Base-by-base conservation (phyloP, 169 alveolate species). In the Cryptosporidium meleagridis region DNA sequence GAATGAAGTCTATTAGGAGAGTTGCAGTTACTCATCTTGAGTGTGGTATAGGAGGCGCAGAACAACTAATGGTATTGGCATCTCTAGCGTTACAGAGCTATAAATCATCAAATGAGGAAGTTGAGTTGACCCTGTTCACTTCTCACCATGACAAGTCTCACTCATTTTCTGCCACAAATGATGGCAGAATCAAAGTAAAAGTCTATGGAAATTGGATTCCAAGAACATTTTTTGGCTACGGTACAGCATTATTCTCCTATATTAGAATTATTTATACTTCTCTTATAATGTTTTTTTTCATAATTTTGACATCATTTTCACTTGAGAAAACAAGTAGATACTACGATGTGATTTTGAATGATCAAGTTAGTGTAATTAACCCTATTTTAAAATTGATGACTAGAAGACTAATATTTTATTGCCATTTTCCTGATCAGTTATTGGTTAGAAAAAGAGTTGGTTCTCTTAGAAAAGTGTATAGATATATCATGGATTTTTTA, bases 31-130 rank as follows among this genome's bases (percentile, higher is more conserved):
- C 96, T 44, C 99, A 97, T 85, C 97, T 97, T 12, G 99, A 97
- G 86, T 92, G 96, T 68, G 99, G 98, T 41, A 95, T 96, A 26
- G 98, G 99, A 51, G 98, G 99, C 7, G 98, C 98, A 14, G 99
- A 97, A 86, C 96, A 96, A 87, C 94, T 96, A 44, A 92, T 96
- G 58, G 96, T 96, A 33, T 95, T 94, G 61, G 92, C 97, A 35
- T 98, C 97, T 16, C 86, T 95, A n/a, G 97, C 97, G 0, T 91
- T 96, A 29, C 94, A 95, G 92, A 93, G 91, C 55, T 73, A 91
- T 52, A 51, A 33, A 41, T 29, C 59, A 6, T 45, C 59, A n/a
- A 23, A 52, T 80, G 73, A 70, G 18, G 69, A 71, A 26, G 35
- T 67, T 85, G 89, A 92, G 69, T 96, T 96, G 1, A 95, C 92